A percentile compares a stretch with the other conserved stretches of the same genome.
Conservation (phyloP, 495 filamentous ascomycete species). For the Amphirosellinia nigrospora region DNA sequence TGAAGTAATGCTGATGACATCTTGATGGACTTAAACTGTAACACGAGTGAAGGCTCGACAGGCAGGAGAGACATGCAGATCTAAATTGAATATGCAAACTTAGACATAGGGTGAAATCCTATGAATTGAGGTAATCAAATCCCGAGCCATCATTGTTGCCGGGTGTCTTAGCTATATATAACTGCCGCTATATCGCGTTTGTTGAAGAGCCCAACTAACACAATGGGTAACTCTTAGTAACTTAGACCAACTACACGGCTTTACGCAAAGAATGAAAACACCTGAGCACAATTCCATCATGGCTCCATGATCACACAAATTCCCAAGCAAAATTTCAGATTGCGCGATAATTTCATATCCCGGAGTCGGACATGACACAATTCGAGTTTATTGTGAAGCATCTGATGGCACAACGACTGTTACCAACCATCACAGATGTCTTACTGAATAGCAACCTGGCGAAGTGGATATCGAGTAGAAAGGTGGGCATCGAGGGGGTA, state of each 20-base stretch:
- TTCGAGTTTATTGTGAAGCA: conserved; percentile 25
- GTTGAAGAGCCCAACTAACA: conserved; percentile 5
- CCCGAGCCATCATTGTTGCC: conserved; percentile 13
- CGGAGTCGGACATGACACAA: conserved; percentile 9
- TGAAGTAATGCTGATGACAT: conserved; percentile 30
- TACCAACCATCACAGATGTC: conserved; percentile 27
- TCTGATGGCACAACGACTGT: conserved; percentile 32
- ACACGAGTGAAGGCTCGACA: conserved; percentile 25
- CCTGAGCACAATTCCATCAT: conserved; percentile 18
- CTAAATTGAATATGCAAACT: too few species aligned
- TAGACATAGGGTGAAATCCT: conserved; percentile 2
- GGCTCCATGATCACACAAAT: conserved; percentile 24
- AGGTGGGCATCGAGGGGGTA: conserved; percentile 30
- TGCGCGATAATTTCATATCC: background rate
- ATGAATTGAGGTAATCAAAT: conserved; percentile 29
- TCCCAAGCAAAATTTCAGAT: conserved; percentile 3
- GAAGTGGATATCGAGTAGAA: conserved; percentile 29
- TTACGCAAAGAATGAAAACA: conserved; percentile 10
- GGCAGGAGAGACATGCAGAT: conserved; percentile 33
- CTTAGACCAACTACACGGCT: background rate
- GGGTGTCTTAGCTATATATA: conserved; percentile 24
- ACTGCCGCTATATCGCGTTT: conserved; percentile 27
- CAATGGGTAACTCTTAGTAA: background rate
- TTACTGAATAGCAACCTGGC: conserved; percentile 30
- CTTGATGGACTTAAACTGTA: conserved; percentile 19